Percentiles rank a stretch among this genome's conserved stretches.
phyloP scores from a whole-genome alignment of 176 grass and related monocot species.

The Cenchrus americanus region DNA sequence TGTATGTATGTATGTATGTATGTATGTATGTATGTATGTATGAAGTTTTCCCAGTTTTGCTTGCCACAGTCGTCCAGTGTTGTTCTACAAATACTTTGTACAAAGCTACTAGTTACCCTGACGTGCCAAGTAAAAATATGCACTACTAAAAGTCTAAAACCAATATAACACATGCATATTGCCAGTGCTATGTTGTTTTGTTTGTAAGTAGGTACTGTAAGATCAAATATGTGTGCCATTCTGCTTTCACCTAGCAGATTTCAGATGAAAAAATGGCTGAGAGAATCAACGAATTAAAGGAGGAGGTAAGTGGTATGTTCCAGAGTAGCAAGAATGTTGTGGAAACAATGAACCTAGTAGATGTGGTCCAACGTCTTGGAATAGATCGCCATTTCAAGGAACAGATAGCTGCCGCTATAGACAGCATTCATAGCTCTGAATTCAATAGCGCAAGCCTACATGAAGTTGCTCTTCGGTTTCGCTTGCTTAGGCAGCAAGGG shows the following conservation, averaged over 20 bases:
- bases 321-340: not conserved
- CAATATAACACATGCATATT: too few species aligned
- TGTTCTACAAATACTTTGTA: not conserved
- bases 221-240: not conserved
- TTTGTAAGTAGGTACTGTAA: not conserved
- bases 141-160: not conserved
- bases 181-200: not conserved
- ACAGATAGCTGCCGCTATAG: not conserved
- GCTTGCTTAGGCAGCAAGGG: slow-evolving; percentile 25
- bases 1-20: too few species aligned
- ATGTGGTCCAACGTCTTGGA: not conserved
- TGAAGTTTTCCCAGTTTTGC: not conserved
- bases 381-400: slow-evolving; percentile 12
- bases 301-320: not conserved
- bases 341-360: not conserved
- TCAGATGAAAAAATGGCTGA: slow-evolving; percentile 8
- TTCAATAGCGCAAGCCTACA: not conserved
- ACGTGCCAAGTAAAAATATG: not conserved
- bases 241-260: not conserved
- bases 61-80: not conserved
- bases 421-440: not conserved
- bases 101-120: not conserved
- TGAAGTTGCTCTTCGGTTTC: slow-evolving; percentile 11
- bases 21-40: too few species aligned
- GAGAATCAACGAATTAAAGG: slow-evolving; percentile 6